A percentile compares a stretch with the other conserved stretches of the same genome.
phyloP scores from a whole-genome alignment of 495 filamentous ascomycete species.

The Hyaloscypha bicolor region DNA sequence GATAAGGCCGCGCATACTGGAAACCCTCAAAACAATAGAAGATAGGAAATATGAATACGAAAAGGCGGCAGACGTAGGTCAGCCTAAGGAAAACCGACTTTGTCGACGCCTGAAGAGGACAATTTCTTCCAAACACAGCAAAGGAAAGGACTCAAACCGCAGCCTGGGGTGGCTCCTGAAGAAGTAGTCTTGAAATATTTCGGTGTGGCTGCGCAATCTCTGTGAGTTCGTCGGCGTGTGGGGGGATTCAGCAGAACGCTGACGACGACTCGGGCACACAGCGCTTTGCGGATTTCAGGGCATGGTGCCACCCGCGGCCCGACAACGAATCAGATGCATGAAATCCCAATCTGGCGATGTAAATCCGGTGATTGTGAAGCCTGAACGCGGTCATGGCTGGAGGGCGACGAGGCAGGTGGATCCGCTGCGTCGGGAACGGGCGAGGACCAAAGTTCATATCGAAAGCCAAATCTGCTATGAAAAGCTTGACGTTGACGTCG shows the following conservation, averaged over 20 bases:
- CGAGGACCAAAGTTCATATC: not conserved
- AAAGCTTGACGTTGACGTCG: not conserved
- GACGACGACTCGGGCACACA: conserved; percentile 9
- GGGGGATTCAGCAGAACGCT: not conserved
- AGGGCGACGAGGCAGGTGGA: conserved; percentile 4
- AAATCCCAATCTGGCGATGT: not conserved
- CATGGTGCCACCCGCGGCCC: not conserved
- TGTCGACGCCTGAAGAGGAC: not conserved
- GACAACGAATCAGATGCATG: not conserved
- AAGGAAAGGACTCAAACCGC: not conserved
- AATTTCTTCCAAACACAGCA: conserved; percentile 3
- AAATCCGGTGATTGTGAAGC: conserved; percentile 1
- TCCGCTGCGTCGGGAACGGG: not conserved
- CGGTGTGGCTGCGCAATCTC: not conserved
- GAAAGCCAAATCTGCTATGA: not conserved
- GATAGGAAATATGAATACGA: not conserved
- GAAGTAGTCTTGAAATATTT: not conserved
- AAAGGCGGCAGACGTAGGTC: not conserved
- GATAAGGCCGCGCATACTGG: conserved; percentile 29
- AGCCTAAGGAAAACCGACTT: not conserved
- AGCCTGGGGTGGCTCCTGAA: not conserved
- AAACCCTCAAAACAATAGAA: not conserved
- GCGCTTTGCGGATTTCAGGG: not conserved
- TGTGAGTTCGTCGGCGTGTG: not conserved
- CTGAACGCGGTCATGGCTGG: not conserved